Evolutionary conservation across 2,329 filamentous ascomycete species (phyloP), one percentile per base, ranked within the genome.

Genomic region (Alternaria triticina): DNA sequence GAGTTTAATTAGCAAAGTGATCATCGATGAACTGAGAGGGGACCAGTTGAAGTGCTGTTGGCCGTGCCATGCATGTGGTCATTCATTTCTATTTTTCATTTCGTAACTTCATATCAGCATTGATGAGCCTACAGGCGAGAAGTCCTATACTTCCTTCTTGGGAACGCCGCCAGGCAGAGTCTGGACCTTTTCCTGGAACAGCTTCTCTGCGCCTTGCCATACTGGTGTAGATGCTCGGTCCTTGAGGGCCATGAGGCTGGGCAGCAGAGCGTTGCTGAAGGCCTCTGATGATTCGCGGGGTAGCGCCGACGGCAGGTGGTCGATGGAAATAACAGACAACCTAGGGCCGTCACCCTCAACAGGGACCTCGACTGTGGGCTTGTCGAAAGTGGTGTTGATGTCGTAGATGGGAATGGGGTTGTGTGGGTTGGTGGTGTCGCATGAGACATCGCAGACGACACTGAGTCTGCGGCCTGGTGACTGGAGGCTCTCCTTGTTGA

Each of bases 221-320:
- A 97, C 94, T 12, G 87, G 86, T 25, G 89, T 86, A 20, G 86
- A 90, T 62, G 86, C 83, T 77, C 92, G 88, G 77, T 96, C 88
- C 80, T 96, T 93, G 66, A 97, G 86, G 64, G 89, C 86, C 64
- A 96, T 81, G 70, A 97, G 82, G 74, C 89, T 91, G 20, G 93
- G 93, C 74, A 97, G 83, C 69, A 97, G 84, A 51, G 91, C 91
- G 55, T 87, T 84, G 79, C 90, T 93, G 83, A 97, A 97, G 20
- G 90, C 90, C 82, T 97, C 94, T 46, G 89, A 93, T 25, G 93
- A 90, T 83, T 97, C 95, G 57, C 95, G 86, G 1, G 95, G 92
- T 40, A 98, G 85, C 70, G 97, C 87, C 57, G 89, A 80, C 2
- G 80, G 80, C 11, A 82, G 74, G 64, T 81, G 80, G 67, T 81